Conservation (phyloP, 2,329 filamentous ascomycete species). For the Aspergillus fructus region DNA sequence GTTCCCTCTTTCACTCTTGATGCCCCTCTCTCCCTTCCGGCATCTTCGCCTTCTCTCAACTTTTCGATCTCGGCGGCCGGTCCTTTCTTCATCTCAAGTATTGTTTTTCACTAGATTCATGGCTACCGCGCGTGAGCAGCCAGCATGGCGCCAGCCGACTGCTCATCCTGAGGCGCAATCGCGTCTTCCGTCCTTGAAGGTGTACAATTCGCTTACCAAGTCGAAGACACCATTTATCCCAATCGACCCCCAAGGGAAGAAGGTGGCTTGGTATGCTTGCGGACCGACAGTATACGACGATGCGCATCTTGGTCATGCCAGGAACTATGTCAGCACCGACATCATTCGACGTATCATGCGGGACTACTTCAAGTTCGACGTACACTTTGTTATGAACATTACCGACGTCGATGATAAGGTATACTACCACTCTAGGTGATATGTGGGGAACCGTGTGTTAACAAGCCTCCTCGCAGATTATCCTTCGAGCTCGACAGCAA, state of each 20-base stretch:
- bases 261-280: conserved; percentile 84
- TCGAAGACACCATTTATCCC: conserved; percentile 73
- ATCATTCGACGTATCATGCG: conserved; percentile 79
- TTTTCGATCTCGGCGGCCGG: conserved; percentile 5
- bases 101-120: conserved; percentile 25
- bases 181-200: conserved; percentile 59
- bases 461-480: conserved; percentile 49
- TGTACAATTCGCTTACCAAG: conserved; percentile 79
- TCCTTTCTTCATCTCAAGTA: conserved; percentile 9
- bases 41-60: conserved; percentile 14
- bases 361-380: conserved; percentile 79
- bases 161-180: conserved; percentile 30
- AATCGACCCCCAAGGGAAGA: conserved; percentile 63
- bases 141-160: conserved; percentile 45
- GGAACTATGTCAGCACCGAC: conserved; percentile 89
- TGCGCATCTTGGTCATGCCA: conserved; percentile 76
- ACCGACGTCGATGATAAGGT: conserved; percentile 80
- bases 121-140: conserved; percentile 41
- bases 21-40: conserved; percentile 23
- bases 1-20: conserved; percentile 19
- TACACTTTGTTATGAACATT: conserved; percentile 91
- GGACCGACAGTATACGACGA: conserved; percentile 85
- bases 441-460: conserved; percentile 8
- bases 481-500: conserved; percentile 69
- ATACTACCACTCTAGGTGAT: conserved; percentile 8